Percentiles rank a stretch among this genome's conserved stretches.
These are phyloP conservation scores for Arthrobotrys megalospora DNA, from an alignment of 2,329 filamentous ascomycete species.

Conservation along the genomic window DNA sequence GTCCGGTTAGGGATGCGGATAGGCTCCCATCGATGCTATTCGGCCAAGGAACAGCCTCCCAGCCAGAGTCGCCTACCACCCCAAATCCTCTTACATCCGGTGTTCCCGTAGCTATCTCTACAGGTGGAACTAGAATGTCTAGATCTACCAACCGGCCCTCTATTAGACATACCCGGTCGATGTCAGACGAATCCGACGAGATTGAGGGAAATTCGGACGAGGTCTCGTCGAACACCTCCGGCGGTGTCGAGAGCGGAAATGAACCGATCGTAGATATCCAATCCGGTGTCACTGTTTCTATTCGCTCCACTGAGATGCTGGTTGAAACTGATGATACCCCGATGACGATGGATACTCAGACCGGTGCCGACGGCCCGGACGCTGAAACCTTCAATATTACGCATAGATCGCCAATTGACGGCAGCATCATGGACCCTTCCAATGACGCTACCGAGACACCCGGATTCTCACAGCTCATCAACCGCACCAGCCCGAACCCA, in stretches of 20 bases:
- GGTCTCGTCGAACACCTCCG: conserved; percentile 81
- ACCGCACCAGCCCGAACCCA: conserved; percentile 49
- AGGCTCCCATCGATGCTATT: conserved; percentile 83
- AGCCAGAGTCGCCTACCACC: conserved; percentile 91
- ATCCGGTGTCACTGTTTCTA: conserved; percentile 78
- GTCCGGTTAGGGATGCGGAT: conserved; percentile 85
- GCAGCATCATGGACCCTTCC: conserved; percentile 82
- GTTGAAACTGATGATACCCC: conserved; percentile 79
- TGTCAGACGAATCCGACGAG: conserved; percentile 83
- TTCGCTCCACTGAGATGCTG: conserved; percentile 85
- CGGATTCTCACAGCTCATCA: conserved; percentile 77
- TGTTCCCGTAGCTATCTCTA: conserved; percentile 67
- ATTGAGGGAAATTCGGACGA: conserved; percentile 85
- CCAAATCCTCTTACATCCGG: conserved; percentile 75
- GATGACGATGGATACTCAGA: conserved; percentile 81
- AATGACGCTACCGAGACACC: conserved; percentile 78
- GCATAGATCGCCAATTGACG: conserved; percentile 85
- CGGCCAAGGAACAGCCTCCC: conserved; percentile 77
- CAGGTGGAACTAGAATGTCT: conserved; percentile 65
- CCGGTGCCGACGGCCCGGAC: conserved; percentile 87
- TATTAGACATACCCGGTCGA: conserved; percentile 89
- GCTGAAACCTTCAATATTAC: conserved; percentile 94
- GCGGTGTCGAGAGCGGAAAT: conserved; percentile 79
- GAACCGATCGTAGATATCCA: conserved; percentile 85
- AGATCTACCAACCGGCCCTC: conserved; percentile 76